Evolutionary conservation across 2,329 filamentous ascomycete species (phyloP).

Genomic region (Fusarium torreyae): DNA sequence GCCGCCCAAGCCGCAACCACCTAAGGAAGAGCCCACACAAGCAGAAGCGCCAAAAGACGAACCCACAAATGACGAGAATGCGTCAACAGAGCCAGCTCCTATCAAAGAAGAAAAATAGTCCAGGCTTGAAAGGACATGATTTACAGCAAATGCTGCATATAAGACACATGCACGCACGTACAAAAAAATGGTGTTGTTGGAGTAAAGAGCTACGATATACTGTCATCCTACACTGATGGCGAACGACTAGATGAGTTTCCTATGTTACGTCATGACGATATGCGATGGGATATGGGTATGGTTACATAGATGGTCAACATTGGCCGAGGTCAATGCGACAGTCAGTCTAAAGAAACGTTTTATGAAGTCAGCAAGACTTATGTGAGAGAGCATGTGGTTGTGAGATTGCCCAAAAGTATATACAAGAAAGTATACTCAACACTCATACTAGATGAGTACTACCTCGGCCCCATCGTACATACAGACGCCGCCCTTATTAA

Average conservation of each 20-base stretch:
- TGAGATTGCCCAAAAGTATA: conserved; percentile 11
- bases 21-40: conserved; percentile 8
- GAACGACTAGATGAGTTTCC: conserved; percentile 40
- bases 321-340: conserved; percentile 10
- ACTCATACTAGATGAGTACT: not conserved
- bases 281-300: conserved; percentile 12
- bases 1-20: not conserved
- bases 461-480: not conserved
- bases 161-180: not conserved
- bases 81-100: not conserved
- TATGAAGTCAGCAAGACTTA: not conserved
- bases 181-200: conserved; percentile 1
- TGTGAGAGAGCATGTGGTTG: not conserved
- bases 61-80: not conserved
- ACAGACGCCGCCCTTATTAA: not conserved
- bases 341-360: conserved; percentile 13
- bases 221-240: conserved; percentile 19
- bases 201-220: conserved; percentile 14
- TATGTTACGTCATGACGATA: conserved; percentile 37
- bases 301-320: conserved; percentile 20
- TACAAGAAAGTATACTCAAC: conserved; percentile 13
- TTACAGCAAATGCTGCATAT: not conserved
- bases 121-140: not conserved
- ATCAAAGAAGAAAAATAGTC: conserved; percentile 20
- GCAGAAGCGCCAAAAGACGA: not conserved